Evolutionary conservation across 805 yeast genomes (phyloP).

Genomic region (Candida odintsovae): DNA sequence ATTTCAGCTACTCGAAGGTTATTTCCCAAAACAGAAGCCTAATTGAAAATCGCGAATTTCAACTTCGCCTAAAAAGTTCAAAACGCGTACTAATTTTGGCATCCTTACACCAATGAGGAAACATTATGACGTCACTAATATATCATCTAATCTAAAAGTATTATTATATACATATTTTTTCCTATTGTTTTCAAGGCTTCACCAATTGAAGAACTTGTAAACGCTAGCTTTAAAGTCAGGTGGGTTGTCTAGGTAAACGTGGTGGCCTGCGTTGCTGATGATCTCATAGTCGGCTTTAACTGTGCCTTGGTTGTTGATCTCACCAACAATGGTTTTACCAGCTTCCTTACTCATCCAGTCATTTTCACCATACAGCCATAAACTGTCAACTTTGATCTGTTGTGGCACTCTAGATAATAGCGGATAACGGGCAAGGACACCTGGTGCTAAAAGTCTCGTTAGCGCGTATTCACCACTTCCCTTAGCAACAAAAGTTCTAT

Average conservation of each 20-base stretch:
- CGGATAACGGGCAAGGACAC: conserved; percentile 53
- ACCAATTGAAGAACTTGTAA: conserved; percentile 25
- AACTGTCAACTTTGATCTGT: conserved; percentile 23
- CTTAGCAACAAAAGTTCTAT: conserved; percentile 42
- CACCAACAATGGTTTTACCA: conserved; percentile 40
- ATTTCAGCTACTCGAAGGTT: neutral
- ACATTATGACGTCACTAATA: neutral
- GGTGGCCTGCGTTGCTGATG: conserved; percentile 57
- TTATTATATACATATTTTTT: neutral
- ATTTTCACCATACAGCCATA: conserved; percentile 61
- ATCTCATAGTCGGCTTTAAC: conserved; percentile 25
- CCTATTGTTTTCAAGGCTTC: neutral
- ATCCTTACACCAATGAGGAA: neutral
- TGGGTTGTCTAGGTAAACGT: conserved; percentile 57
- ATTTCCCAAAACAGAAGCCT: neutral
- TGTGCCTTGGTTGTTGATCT: conserved; percentile 20
- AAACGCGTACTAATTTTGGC: neutral
- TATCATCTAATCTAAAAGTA: neutral
- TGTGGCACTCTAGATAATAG: conserved; percentile 45
- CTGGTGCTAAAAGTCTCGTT: conserved; percentile 53
- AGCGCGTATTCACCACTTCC: conserved; percentile 65
- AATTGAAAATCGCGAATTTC: neutral
- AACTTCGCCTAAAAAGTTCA: neutral
- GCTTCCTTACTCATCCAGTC: conserved; percentile 71
- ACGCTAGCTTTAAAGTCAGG: conserved; percentile 42